Percentiles rank a stretch among this genome's conserved stretches.
phyloP scores from a whole-genome alignment of 495 filamentous ascomycete genomes.

The Aspergillus taichungensis region DNA sequence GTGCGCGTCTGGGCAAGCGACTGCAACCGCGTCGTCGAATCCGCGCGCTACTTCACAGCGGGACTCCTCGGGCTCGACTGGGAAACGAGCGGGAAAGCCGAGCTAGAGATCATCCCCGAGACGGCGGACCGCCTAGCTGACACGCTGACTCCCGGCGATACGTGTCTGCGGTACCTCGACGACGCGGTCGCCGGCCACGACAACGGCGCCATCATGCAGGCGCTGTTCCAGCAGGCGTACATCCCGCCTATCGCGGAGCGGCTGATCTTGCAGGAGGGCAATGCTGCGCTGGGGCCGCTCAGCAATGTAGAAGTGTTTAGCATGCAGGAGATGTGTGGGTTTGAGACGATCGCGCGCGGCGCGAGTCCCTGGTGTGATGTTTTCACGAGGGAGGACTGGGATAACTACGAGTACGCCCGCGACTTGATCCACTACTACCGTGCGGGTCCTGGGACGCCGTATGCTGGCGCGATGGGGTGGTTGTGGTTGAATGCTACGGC shows the following conservation, averaged over 20 bases:
- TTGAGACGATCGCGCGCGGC: conserved; percentile 46
- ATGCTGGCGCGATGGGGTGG: conserved; percentile 50
- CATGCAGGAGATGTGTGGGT: conserved; percentile 58
- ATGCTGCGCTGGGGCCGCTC: conserved; percentile 27
- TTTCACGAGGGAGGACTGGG: conserved; percentile 49
- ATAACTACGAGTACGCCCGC: conserved; percentile 51
- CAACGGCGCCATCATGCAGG: conserved; percentile 38
- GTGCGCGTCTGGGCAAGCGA: conserved; percentile 48
- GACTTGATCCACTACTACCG: conserved; percentile 54
- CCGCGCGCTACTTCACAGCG: conserved; percentile 46
- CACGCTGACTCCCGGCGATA: conserved; percentile 51
- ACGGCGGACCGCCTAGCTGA: conserved; percentile 39
- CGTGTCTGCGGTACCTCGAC: conserved; percentile 42
- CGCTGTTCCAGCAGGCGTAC: conserved; percentile 40
- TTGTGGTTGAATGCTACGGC: conserved; percentile 54
- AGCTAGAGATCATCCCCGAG: conserved; percentile 46
- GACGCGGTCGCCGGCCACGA: conserved; percentile 42
- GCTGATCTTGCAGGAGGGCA: conserved; percentile 28
- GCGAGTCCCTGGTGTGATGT: conserved; percentile 49
- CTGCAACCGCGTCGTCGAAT: conserved; percentile 47
- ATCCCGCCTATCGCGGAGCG: conserved; percentile 37
- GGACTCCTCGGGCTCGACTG: conserved; percentile 50
- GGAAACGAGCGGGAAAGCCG: conserved; percentile 24
- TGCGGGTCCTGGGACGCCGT: conserved; percentile 49
- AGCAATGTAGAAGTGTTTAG: conserved; percentile 43